Evolutionary conservation across 139 green algal genomes (phyloP).

Genomic region (Raphidocelis subcapitata): DNA sequence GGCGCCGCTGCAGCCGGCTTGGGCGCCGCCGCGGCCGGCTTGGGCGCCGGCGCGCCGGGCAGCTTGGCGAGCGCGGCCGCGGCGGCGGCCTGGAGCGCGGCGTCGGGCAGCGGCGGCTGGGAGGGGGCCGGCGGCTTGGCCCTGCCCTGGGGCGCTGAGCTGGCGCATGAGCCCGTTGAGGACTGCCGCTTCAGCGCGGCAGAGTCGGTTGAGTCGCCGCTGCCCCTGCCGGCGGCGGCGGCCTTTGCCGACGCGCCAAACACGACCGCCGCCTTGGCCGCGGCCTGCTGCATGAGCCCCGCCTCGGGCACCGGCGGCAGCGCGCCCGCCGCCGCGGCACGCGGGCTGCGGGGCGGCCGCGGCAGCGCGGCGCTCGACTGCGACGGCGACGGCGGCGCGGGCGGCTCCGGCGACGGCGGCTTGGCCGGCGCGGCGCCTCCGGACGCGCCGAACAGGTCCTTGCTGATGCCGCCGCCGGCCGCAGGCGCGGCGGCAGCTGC

Average conservation of each 20-base stretch:
- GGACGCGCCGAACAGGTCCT: too few relatives aligned
- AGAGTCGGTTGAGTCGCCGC: neutral
- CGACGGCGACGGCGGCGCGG: too few relatives aligned
- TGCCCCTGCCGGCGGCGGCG: neutral
- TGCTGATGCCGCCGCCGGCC: too few relatives aligned
- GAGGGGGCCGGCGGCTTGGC: neutral
- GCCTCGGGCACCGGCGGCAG: neutral
- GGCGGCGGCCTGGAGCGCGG: neutral
- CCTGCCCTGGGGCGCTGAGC: neutral
- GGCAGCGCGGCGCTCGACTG: too few relatives aligned
- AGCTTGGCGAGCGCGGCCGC: neutral
- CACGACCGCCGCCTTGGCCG: neutral
- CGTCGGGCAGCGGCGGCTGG: neutral
- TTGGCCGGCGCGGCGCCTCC: too few relatives aligned
- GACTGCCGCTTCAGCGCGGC: slow-evolving; percentile 2
- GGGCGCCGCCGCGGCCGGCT: neutral
- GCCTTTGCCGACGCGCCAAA: neutral
- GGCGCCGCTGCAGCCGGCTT: neutral
- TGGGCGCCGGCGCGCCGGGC: neutral
- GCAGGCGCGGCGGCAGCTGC: too few relatives aligned
- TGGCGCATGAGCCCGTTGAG: slow-evolving; percentile 6
- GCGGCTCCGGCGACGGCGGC: too few relatives aligned
- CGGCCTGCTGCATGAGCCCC: slow-evolving; percentile 1
- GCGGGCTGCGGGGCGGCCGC: neutral
- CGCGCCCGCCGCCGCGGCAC: neutral